Conservation (phyloP, 208 protist genomes). For the Wallacemonas sp. region DNA sequence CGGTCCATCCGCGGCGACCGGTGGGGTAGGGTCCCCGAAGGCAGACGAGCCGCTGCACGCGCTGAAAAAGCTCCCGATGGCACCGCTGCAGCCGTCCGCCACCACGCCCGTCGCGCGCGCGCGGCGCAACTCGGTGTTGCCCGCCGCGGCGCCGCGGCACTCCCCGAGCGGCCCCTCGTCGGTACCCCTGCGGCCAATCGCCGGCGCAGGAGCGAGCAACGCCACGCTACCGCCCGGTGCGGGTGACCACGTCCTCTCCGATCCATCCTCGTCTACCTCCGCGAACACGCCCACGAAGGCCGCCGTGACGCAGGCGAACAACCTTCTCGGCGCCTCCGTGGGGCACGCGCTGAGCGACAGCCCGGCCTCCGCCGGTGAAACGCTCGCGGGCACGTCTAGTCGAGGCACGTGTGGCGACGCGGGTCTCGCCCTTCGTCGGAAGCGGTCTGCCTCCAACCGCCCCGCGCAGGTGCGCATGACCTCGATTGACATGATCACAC, state of each 20-base stretch:
- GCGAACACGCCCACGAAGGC: not conserved
- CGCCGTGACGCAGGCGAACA: no score
- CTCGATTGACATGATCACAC: not conserved
- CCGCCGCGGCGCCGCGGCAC: not conserved
- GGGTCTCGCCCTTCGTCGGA: not conserved
- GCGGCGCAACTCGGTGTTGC: not conserved
- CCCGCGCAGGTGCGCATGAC: not conserved
- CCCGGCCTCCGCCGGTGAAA: not conserved
- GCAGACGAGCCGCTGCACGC: not conserved
- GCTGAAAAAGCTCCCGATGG: not conserved
- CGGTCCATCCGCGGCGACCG: no score
- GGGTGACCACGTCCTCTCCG: not conserved
- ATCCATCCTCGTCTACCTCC: not conserved
- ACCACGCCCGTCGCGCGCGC: not conserved
- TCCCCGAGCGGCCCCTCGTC: not conserved
- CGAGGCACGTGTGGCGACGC: not conserved
- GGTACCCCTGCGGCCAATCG: not conserved
- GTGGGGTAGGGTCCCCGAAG: not conserved
- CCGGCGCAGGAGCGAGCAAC: slow-evolving; percentile 2
- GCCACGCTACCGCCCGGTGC: not conserved
- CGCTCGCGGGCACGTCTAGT: not conserved
- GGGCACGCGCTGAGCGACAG: no score
- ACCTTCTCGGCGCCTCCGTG: no score
- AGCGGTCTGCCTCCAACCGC: not conserved
- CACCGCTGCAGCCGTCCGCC: not conserved